phyloP scores from a whole-genome alignment of 2,329 filamentous ascomycete genomes.

The Monilinia vaccinii-corymbosi region DNA sequence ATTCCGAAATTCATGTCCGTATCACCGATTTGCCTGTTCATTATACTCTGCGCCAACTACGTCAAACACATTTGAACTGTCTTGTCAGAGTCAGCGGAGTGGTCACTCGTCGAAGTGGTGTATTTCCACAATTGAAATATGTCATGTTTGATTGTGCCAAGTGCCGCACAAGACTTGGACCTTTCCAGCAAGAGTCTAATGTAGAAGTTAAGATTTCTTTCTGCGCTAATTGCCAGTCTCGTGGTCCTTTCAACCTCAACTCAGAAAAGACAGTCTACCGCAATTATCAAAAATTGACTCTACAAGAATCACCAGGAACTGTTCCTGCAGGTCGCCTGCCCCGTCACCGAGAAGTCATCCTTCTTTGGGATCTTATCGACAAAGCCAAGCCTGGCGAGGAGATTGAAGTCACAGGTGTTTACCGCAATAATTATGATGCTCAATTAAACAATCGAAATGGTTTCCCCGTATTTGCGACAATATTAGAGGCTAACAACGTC shows the following conservation, averaged over 20 bases:
- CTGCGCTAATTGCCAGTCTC: conserved; percentile 93
- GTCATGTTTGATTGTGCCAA: conserved; percentile 97
- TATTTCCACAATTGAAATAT: conserved; percentile 97
- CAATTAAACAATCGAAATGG: conserved; percentile 98
- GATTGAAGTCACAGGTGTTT: conserved; percentile 92
- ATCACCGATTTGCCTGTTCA: conserved; percentile 91
- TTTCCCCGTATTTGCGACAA: conserved; percentile 96
- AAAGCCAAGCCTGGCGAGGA: conserved; percentile 95
- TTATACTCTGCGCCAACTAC: conserved; percentile 89
- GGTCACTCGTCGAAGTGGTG: conserved; percentile 85
- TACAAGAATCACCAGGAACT: conserved; percentile 94
- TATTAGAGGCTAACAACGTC: conserved; percentile 93
- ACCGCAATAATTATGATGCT: conserved; percentile 96
- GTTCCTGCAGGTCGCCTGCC: conserved; percentile 93
- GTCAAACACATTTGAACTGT: conserved; percentile 93
- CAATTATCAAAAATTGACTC: conserved; percentile 95
- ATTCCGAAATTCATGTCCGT: conserved; percentile 94
- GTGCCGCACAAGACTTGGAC: conserved; percentile 83
- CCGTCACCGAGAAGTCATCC: conserved; percentile 84
- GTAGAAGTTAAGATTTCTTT: conserved; percentile 93
- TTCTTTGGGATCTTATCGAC: conserved; percentile 96
- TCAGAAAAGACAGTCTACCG: conserved; percentile 97
- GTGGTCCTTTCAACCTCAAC: conserved; percentile 90
- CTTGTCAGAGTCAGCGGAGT: conserved; percentile 90
- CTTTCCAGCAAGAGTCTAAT: conserved; percentile 95